Base-by-base conservation (phyloP, 2,329 filamentous ascomycete species). In the Alternaria arbusti region DNA sequence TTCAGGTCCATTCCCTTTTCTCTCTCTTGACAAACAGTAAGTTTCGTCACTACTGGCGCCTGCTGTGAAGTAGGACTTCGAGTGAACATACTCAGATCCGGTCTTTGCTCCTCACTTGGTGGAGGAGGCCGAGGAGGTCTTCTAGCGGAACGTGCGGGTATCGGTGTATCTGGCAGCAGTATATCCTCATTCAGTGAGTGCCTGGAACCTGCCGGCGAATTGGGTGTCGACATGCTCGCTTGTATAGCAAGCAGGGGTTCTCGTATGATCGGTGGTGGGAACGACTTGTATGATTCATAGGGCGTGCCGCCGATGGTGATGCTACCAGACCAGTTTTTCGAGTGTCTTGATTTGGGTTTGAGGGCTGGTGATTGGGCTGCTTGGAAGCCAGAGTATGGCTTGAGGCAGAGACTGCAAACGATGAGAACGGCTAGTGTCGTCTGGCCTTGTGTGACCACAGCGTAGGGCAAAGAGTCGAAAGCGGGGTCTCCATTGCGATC, bases 281-380 rank as follows among this genome's bases (percentile, higher is more conserved):
- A 64, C 6, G 60, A 57, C 22, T 54, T 60, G 45, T 60, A 61
- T 2, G 63, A 66, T 50, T 69, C 63, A 59, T 70, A 73, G 12
- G 63, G 64, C n/a, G 65, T 67, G 50, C 71, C 68, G 6, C 68
- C 64, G 36, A 72, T 64, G 7, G 70, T 75, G n/a, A 67, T 70
- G 15, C 49, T 52, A 20, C 65, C 71, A 12, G 66, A 65, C 55
- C 65, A 65, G 23, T 69, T 68, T 49, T 72, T 71, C 20, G 55
- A 64, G 56, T 59, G 55, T 13, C 58, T 49, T 44, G 62, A 45
- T 10, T 64, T 57, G 9, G 46, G 32, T 30, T 59, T 59, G 12
- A 59, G 36, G 55, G 57, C 43, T n/a, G 64, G 64, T 7, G 59
- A 63, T 32, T 36, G 56, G 6, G 62, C 17, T 28, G 45, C 59